A percentile compares a stretch with the other conserved stretches of the same genome.
phyloP scores from a whole-genome alignment of 345 rosid species.

The Diplotaxis tenuifolia region DNA sequence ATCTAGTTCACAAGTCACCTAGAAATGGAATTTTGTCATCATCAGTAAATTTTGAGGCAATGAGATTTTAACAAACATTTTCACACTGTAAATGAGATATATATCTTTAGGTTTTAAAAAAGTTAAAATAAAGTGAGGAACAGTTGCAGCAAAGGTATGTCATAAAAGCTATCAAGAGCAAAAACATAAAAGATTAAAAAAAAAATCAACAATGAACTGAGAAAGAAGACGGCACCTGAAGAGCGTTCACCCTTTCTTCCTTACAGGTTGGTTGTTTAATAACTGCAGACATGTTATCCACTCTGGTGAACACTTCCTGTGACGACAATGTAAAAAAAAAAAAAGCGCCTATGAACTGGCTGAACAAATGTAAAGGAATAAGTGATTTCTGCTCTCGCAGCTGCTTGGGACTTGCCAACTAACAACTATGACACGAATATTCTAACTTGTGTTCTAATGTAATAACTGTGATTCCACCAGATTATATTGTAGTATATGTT shows the following conservation, averaged over 20 bases:
- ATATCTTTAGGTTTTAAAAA: neutral
- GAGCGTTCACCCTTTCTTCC: constrained; percentile 53
- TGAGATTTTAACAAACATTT: neutral
- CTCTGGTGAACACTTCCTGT: constrained; percentile 53
- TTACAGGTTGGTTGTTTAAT: constrained; percentile 48
- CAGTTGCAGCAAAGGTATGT: neutral
- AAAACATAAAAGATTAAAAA: neutral
- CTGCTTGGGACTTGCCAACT: constrained; percentile 3
- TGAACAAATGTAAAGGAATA: neutral
- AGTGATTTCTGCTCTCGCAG: neutral
- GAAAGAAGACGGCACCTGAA: constrained; percentile 44
- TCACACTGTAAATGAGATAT: neutral
- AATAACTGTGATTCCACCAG: neutral
- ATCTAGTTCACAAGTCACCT: neutral
- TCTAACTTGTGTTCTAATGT: neutral
- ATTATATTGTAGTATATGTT: neutral
- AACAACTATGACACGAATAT: neutral
- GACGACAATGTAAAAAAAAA: neutral
- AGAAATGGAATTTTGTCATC: neutral
- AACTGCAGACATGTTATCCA: constrained; percentile 55
- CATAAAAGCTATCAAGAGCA: neutral
- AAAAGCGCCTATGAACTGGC: neutral
- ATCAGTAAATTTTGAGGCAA: neutral
- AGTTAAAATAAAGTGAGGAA: neutral
- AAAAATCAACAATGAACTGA: neutral